phyloP scores from a whole-genome alignment of 345 rosid genomes.

The Erysimum cheiranthoides region DNA sequence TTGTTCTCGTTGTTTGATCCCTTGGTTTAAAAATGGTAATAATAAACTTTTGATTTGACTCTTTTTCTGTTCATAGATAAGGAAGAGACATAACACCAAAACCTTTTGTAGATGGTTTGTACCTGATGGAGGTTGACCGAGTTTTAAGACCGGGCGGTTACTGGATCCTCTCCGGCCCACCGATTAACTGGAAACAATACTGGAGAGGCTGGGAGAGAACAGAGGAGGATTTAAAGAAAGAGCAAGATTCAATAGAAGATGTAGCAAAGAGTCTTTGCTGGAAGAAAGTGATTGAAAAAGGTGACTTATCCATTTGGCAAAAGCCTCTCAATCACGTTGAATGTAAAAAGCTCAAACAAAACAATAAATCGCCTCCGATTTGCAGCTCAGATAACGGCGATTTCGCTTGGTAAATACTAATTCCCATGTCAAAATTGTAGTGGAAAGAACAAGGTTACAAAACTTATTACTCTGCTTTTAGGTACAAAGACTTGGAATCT shows the following conservation, averaged over 20 bases:
- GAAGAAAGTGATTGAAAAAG: slow-evolving; percentile 83
- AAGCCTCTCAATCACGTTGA: slow-evolving; percentile 91
- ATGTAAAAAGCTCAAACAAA: slow-evolving; percentile 58
- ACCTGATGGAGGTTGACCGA: slow-evolving; percentile 86
- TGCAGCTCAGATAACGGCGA: slow-evolving; percentile 78
- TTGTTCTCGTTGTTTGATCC: slow-evolving; percentile 96
- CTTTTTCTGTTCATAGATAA: not conserved
- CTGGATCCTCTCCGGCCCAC: slow-evolving; percentile 98
- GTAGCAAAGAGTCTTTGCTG: slow-evolving; percentile 84
- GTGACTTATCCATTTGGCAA: slow-evolving; percentile 76
- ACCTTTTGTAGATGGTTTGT: slow-evolving; percentile 70
- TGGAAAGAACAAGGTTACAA: not conserved
- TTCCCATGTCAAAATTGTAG: slow-evolving; percentile 3
- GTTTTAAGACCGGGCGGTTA: slow-evolving; percentile 96
- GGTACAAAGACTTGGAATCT: slow-evolving; percentile 82
- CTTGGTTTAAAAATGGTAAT: slow-evolving; percentile 75
- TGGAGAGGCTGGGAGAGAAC: slow-evolving; percentile 99
- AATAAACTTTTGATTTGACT: not conserved
- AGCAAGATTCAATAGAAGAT: slow-evolving; percentile 87
- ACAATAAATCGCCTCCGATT: slow-evolving; percentile 61
- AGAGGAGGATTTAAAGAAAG: slow-evolving; percentile 73
- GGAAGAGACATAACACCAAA: slow-evolving; percentile 27
- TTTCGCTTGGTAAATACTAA: slow-evolving; percentile 63
- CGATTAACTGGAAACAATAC: slow-evolving; percentile 82
- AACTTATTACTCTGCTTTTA: slow-evolving; percentile 36